These are phyloP conservation scores for Rhodofomes roseus DNA, from an alignment of 1,284 basidiomycete genomes.

Conservation along the genomic window DNA sequence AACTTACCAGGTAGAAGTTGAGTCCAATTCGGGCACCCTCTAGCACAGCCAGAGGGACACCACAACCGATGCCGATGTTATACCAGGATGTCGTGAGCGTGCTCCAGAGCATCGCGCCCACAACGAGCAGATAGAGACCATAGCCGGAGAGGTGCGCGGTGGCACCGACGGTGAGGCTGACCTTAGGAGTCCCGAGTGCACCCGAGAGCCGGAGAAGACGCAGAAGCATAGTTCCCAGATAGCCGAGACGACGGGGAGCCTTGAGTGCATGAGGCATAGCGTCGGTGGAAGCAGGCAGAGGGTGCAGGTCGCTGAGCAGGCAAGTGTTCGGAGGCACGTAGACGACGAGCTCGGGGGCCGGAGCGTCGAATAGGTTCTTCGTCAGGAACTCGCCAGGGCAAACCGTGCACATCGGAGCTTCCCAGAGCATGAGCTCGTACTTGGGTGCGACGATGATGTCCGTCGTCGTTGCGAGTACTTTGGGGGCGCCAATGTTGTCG, in stretches of 20 bases:
- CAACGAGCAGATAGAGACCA: background rate
- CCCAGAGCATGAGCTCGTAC: background rate
- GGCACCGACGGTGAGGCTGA: background rate
- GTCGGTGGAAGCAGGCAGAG: background rate
- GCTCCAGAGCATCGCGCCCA: background rate
- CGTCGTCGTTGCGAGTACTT: background rate
- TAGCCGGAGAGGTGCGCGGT: background rate
- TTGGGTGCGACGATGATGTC: background rate
- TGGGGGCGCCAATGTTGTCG: background rate
- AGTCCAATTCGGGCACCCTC: background rate
- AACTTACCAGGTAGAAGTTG: background rate
- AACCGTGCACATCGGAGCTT: background rate
- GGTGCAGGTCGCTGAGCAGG: background rate
- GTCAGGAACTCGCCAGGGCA: background rate
- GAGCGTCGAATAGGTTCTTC: background rate
- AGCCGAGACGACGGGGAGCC: background rate
- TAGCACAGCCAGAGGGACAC: background rate
- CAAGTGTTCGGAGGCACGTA: background rate
- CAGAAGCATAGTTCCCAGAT: background rate
- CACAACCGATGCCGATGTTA: background rate
- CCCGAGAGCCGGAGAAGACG: background rate
- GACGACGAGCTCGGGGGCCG: background rate
- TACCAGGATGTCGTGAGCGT: background rate
- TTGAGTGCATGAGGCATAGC: background rate
- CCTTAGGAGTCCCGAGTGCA: background rate